Conservation (phyloP, 257 asterid species). For the Solanum paucissectum region DNA sequence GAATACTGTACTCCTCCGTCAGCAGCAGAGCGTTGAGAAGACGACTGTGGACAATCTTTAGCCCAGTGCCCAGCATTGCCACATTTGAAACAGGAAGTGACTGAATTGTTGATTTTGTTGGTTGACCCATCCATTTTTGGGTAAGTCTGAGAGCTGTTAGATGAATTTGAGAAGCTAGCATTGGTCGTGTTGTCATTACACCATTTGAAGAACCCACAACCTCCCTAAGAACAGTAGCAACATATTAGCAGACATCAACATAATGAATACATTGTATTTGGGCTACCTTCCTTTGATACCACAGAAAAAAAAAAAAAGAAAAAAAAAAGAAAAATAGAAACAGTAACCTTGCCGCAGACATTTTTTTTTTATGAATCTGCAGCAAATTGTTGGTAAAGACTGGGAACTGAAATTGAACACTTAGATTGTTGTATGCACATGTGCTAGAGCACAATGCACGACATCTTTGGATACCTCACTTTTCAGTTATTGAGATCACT, state of each 20-base stretch:
- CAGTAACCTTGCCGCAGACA: neutral
- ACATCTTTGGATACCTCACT: neutral
- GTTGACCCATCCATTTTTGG: neutral
- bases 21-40: neutral
- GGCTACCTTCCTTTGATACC: neutral
- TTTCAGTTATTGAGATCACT: neutral
- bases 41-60: neutral
- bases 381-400: neutral
- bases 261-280: neutral
- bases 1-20: neutral
- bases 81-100: constrained; percentile 7
- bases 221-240: neutral
- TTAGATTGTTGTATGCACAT: neutral
- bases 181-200: neutral
- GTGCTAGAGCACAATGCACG: neutral
- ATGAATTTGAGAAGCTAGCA: neutral
- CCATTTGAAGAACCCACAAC: constrained; percentile 15
- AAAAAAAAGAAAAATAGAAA: neutral
- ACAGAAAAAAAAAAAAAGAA: neutral
- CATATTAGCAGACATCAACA: neutral
- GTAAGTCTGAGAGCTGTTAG: neutral
- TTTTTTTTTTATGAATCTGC: neutral
- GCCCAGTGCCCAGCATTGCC: constrained; percentile 14
- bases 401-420: neutral
- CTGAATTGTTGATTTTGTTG: constrained; percentile 9